A percentile compares a stretch with the other conserved stretches of the same genome.
Conservation (phyloP, 129 eudicot genomes). For the Saussurea involucrata region DNA sequence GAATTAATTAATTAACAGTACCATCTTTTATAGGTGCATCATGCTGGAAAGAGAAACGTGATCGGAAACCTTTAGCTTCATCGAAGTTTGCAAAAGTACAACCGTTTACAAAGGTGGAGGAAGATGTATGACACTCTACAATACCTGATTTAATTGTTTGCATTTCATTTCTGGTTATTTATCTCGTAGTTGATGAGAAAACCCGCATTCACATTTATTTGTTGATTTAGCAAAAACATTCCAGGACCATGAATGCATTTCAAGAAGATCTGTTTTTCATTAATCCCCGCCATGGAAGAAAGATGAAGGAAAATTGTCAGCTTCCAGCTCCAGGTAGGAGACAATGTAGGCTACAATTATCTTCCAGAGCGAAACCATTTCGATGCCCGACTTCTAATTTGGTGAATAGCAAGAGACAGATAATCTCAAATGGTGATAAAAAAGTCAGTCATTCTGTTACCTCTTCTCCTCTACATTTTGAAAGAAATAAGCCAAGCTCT, state of each 20-base stretch:
- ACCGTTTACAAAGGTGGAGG: constrained; percentile 36
- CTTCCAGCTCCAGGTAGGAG: constrained; percentile 12
- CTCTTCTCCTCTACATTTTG: constrained; percentile 17
- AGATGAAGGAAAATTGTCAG: constrained; percentile 15
- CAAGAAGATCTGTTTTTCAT: constrained; percentile 23
- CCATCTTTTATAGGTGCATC: constrained; percentile 35
- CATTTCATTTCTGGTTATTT: not conserved
- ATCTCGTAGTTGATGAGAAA: not conserved
- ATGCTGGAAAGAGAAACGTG: constrained; percentile 22
- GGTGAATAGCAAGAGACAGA: constrained; percentile 22
- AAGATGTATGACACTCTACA: constrained; percentile 31
- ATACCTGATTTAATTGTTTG: constrained; percentile 4
- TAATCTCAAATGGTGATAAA: constrained; percentile 23
- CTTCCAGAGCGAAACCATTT: constrained; percentile 40
- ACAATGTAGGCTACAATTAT: constrained; percentile 9
- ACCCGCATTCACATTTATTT: not conserved
- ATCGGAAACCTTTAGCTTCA: constrained; percentile 16
- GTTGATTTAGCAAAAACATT: constrained; percentile 23
- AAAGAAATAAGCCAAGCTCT: constrained; percentile 16
- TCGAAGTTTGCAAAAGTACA: constrained; percentile 23
- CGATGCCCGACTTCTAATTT: constrained; percentile 25
- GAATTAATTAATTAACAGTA: too few species aligned
- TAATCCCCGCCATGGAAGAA: constrained; percentile 25
- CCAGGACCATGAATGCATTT: constrained; percentile 43
- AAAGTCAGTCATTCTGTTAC: constrained; percentile 28